These are phyloP conservation scores for Cephalotrichum gorgonifer DNA, from an alignment of 2,329 filamentous ascomycete species.

Conservation along the genomic window DNA sequence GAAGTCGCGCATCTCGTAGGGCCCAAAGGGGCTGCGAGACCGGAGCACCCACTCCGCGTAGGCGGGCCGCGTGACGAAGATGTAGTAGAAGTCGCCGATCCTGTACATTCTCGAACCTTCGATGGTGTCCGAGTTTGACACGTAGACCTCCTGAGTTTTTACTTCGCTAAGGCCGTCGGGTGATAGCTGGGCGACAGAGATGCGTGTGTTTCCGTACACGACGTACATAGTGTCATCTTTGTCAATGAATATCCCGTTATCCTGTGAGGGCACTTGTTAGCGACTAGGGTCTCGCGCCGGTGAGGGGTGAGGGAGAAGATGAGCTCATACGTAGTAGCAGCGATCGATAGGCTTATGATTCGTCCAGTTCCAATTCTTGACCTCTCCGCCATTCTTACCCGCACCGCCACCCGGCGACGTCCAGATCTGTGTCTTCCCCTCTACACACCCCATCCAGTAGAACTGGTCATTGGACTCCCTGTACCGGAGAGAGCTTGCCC, in stretches of 20 bases:
- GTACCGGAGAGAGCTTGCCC: conserved; percentile 41
- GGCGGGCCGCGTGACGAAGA: conserved; percentile 22
- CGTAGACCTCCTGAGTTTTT: conserved; percentile 31
- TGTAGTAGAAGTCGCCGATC: conserved; percentile 43
- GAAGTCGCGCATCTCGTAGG: conserved; percentile 3
- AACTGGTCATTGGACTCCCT: conserved; percentile 34
- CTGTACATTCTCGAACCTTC: conserved; percentile 49
- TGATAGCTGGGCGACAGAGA: conserved; percentile 40
- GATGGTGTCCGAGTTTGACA: conserved; percentile 15
- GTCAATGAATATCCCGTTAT: too few relatives aligned
- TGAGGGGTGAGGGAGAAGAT: too few relatives aligned
- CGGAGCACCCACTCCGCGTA: conserved; percentile 2
- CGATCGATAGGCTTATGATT: conserved; percentile 12
- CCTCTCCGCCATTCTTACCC: conserved; percentile 31
- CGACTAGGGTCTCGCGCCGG: too few relatives aligned
- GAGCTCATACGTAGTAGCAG: conserved; percentile 52
- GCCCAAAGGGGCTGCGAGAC: not conserved
- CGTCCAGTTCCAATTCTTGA: conserved; percentile 10
- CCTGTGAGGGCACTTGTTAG: too few relatives aligned
- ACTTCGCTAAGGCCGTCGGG: conserved; percentile 30
- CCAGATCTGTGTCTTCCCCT: conserved; percentile 41
- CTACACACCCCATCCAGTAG: conserved; percentile 49
- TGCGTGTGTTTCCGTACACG: conserved; percentile 37
- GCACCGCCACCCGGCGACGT: conserved; percentile 23
- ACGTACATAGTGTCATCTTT: conserved; percentile 50